Evolutionary conservation across 2,329 filamentous ascomycete species (phyloP).

Genomic region (Xylariaceae sp.): DNA sequence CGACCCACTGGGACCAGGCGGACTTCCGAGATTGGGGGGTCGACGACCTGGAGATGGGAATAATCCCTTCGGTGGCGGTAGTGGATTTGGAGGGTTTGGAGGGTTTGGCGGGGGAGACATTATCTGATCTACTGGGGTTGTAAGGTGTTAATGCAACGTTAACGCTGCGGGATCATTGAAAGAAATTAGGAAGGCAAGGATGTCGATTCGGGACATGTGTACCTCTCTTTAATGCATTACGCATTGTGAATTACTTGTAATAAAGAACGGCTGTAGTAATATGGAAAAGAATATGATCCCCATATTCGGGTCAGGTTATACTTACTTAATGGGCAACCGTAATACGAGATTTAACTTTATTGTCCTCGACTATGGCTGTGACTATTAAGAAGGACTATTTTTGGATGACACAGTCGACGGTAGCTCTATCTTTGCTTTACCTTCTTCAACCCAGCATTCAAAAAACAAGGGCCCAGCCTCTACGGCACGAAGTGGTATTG

Average conservation of each 20-base stretch:
- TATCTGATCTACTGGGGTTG: conserved; percentile 27
- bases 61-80: conserved; percentile 46
- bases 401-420: conserved; percentile 21
- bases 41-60: conserved; percentile 46
- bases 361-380: neutral
- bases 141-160: too few relatives aligned
- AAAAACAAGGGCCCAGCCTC: conserved; percentile 66
- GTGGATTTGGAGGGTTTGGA: conserved; percentile 43
- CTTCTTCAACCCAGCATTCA: conserved; percentile 70
- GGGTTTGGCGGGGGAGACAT: conserved; percentile 39
- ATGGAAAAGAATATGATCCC: too few relatives aligned
- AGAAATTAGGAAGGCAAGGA: neutral
- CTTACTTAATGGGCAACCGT: too few relatives aligned
- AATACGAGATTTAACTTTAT: neutral
- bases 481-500: conserved; percentile 58
- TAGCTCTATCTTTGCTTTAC: conserved; percentile 49
- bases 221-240: conserved; percentile 12
- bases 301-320: too few relatives aligned
- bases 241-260: conserved; percentile 9
- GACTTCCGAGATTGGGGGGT: conserved; percentile 53
- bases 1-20: conserved; percentile 81
- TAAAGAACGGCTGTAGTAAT: too few relatives aligned
- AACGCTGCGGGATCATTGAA: too few relatives aligned
- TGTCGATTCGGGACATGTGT: neutral
- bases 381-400: neutral